Conservation (phyloP, 148 eudicot genomes). For the Bassia scoparia region DNA sequence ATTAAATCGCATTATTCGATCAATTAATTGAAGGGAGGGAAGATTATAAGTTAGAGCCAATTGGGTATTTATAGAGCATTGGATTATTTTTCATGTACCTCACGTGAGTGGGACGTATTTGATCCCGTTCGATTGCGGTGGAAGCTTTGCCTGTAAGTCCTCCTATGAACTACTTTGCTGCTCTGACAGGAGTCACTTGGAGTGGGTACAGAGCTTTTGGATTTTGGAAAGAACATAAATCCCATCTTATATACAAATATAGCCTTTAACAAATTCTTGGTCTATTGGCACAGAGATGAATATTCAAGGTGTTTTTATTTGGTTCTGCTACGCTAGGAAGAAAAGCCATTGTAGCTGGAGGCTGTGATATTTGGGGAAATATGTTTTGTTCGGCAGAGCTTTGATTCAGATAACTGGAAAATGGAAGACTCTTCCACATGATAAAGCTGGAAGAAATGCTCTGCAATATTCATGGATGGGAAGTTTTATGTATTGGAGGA, state of each 20-base stretch:
- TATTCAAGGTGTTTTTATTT: constrained; percentile 64
- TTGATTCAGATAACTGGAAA: constrained; percentile 54
- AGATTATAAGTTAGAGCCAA: constrained; percentile 47
- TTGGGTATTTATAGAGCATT: constrained; percentile 57
- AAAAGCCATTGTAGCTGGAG: constrained; percentile 76
- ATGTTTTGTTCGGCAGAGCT: constrained; percentile 56
- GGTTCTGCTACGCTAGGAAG: constrained; percentile 72
- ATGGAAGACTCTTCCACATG: constrained; percentile 66
- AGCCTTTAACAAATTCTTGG: constrained; percentile 70
- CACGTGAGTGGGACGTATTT: constrained; percentile 77
- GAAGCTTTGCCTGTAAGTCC: constrained; percentile 63
- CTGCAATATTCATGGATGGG: constrained; percentile 74
- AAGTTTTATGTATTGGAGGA: constrained; percentile 77
- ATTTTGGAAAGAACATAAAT: constrained; percentile 53
- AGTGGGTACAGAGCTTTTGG: constrained; percentile 78
- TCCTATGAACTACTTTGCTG: constrained; percentile 58
- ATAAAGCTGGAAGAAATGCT: constrained; percentile 63
- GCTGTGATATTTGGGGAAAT: constrained; percentile 55
- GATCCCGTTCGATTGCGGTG: constrained; percentile 57
- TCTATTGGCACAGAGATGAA: constrained; percentile 54
- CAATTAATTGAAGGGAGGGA: constrained; percentile 43
- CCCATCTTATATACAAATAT: constrained; percentile 57
- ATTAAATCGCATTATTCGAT: constrained; percentile 49
- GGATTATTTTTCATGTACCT: constrained; percentile 78
- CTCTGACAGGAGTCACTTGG: constrained; percentile 81